Conservation (phyloP, 495 filamentous ascomycete genomes). For the Sporormia fimetaria region DNA sequence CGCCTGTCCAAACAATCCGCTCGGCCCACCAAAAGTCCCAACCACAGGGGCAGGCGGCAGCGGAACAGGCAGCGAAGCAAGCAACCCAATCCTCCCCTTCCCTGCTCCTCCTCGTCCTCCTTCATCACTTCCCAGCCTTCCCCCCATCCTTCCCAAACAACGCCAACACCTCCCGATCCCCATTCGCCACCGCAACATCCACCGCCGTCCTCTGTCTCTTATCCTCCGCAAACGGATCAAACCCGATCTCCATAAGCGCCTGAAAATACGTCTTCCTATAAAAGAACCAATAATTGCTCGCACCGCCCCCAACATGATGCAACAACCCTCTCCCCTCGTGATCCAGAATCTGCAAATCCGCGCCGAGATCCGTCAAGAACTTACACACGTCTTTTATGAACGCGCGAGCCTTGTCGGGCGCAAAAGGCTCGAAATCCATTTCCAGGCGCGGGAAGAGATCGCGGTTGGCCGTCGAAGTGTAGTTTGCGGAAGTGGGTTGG, state of each 20-base stretch:
- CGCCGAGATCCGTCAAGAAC: constrained; percentile 24
- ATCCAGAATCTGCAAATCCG: constrained; percentile 1
- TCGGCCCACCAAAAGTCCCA: no score
- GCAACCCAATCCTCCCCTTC: no score
- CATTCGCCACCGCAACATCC: constrained; percentile 9
- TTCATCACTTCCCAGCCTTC: background rate
- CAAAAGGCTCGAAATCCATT: background rate
- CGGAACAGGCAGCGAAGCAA: no score
- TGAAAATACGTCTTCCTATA: constrained; percentile 12
- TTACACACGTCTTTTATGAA: constrained; percentile 1
- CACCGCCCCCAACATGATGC: background rate
- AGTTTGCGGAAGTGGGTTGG: no score
- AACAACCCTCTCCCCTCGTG: constrained; percentile 2
- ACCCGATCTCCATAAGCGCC: constrained; percentile 22
- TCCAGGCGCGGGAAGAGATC: constrained; percentile 4
- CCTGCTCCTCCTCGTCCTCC: no score
- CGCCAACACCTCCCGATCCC: background rate
- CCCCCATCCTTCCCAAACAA: constrained; percentile 3
- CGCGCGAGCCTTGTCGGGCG: background rate
- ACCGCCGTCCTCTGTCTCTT: constrained; percentile 25
- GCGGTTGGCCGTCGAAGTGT: constrained; percentile 17
- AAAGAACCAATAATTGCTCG: background rate
- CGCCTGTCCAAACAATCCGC: no score
- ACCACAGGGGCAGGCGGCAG: no score
- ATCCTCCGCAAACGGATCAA: constrained; percentile 31